A percentile compares a stretch with the other conserved stretches of the same genome.
These are phyloP conservation scores for Suillus subaureus DNA, from an alignment of 768 basidiomycete species.

Conservation along the genomic window DNA sequence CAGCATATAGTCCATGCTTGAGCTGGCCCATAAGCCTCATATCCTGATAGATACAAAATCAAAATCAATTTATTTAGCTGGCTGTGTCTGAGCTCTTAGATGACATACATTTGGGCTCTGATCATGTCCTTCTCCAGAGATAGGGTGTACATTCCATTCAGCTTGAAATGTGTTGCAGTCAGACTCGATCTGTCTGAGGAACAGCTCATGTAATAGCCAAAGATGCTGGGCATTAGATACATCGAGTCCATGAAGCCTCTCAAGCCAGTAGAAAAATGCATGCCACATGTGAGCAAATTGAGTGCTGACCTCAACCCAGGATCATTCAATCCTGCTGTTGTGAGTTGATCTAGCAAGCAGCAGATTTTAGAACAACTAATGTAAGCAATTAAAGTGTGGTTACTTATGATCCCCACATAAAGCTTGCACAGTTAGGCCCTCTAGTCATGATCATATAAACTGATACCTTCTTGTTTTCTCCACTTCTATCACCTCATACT, in stretches of 20 bases:
- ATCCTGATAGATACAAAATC: too few species aligned
- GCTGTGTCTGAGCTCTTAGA: background rate
- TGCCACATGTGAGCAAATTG: conserved; percentile 26
- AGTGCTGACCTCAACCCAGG: conserved; percentile 30
- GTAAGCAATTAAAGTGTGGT: background rate
- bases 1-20: too few species aligned
- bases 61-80: too few species aligned
- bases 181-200: conserved; percentile 16
- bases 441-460: conserved; percentile 36
- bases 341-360: conserved; percentile 12
- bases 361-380: conserved; percentile 29
- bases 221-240: conserved; percentile 15
- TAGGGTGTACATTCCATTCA: conserved; percentile 25
- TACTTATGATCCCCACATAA: conserved; percentile 30
- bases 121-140: conserved; percentile 13
- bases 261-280: conserved; percentile 25
- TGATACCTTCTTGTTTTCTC: conserved; percentile 19
- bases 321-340: too few species aligned
- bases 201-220: conserved; percentile 20
- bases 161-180: conserved; percentile 17
- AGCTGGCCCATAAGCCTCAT: too few species aligned
- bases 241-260: conserved; percentile 24
- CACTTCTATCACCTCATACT: too few species aligned
- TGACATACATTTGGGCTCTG: conserved; percentile 17
- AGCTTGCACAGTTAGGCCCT: conserved; percentile 33